Percentiles rank a stretch among this genome's conserved stretches.
Conservation (phyloP, 352 stramenopile species). For the Phytopythium kandeliae region DNA sequence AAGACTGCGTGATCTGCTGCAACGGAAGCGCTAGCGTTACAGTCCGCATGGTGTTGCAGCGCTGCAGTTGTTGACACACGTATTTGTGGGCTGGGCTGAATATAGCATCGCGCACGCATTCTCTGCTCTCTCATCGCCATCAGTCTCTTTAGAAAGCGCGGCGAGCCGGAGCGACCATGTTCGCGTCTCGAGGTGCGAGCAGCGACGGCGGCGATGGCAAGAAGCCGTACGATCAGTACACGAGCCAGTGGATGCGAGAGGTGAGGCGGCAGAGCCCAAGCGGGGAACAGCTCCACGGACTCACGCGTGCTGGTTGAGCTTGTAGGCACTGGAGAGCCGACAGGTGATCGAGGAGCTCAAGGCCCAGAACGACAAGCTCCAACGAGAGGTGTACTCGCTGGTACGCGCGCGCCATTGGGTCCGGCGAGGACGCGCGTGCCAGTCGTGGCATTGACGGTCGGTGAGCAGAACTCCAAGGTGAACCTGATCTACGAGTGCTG, state of each 20-base stretch:
- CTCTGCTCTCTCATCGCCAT: too few relatives aligned
- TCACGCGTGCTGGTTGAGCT: too few relatives aligned
- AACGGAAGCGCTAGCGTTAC: not conserved
- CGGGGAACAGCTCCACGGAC: too few relatives aligned
- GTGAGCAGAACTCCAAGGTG: constrained; percentile 45
- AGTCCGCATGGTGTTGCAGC: not conserved
- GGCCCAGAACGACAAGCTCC: constrained; percentile 51
- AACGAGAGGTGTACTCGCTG: constrained; percentile 46
- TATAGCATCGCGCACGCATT: not conserved
- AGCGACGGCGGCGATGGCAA: constrained; percentile 22
- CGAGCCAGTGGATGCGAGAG: constrained; percentile 68
- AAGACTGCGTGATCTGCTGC: constrained; percentile 12
- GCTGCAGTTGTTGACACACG: too few relatives aligned
- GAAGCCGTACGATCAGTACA: constrained; percentile 35
- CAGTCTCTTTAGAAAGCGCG: not conserved
- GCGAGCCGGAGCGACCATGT: not conserved
- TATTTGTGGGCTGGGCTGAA: not conserved
- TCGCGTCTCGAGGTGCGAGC: not conserved
- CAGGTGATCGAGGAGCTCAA: constrained; percentile 48
- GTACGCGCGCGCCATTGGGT: too few relatives aligned
- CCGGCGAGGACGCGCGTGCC: not conserved
- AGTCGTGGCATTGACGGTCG: not conserved
- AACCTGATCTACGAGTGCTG: constrained; percentile 59
- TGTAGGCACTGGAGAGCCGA: constrained; percentile 44
- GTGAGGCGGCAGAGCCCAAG: constrained; percentile 11